These are phyloP conservation scores for Leptographium galeiforme DNA, from an alignment of 2,329 filamentous ascomycete species.

Conservation along the genomic window DNA sequence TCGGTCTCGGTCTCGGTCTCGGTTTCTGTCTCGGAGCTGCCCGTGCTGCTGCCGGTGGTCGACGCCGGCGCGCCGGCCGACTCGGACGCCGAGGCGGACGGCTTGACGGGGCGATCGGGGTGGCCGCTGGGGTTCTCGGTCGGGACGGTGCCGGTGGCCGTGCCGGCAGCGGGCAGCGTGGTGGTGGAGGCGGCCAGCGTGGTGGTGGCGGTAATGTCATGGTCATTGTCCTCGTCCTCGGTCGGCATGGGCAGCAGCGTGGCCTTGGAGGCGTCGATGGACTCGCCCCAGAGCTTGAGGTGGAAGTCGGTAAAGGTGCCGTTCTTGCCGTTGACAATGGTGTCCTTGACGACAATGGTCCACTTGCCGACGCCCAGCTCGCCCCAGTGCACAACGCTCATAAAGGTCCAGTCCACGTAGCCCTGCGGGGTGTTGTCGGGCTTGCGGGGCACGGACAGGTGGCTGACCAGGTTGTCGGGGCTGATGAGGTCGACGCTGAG, in stretches of 20 bases:
- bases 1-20: constrained; percentile 19
- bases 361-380: constrained; percentile 79
- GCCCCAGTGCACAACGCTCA: constrained; percentile 96
- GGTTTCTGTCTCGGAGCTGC: constrained; percentile 19
- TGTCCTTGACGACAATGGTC: constrained; percentile 84
- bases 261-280: constrained; percentile 62
- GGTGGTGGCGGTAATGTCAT: constrained; percentile 52
- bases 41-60: neutral
- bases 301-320: constrained; percentile 86
- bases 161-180: constrained; percentile 32
- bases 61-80: neutral
- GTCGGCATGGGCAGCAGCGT: constrained; percentile 67
- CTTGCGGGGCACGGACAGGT: constrained; percentile 64
- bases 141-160: constrained; percentile 21
- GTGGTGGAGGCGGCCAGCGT: constrained; percentile 50
- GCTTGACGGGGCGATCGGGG: constrained; percentile 45
- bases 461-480: constrained; percentile 66
- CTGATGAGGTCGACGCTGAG: constrained; percentile 84
- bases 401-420: constrained; percentile 95
- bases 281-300: constrained; percentile 86
- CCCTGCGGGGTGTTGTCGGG: constrained; percentile 54
- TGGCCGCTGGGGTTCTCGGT: constrained; percentile 42
- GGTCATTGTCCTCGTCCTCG: constrained; percentile 71
- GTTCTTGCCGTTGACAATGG: constrained; percentile 57
- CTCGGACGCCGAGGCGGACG: constrained; percentile 13